These are phyloP conservation scores for Oryza nivara DNA, from an alignment of 176 grass and related monocot species.

Conservation along the genomic window DNA sequence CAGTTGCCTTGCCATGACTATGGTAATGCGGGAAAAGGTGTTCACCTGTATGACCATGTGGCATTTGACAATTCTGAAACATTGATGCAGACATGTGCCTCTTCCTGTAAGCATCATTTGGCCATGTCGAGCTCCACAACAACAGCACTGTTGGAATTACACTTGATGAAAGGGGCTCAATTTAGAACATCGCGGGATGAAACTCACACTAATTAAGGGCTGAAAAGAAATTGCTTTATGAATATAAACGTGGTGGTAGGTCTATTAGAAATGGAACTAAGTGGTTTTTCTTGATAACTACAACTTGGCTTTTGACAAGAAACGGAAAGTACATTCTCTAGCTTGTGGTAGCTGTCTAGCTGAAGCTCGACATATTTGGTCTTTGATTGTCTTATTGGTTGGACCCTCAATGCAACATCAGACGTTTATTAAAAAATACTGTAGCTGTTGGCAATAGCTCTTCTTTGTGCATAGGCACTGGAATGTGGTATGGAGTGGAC, in stretches of 20 bases:
- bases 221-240: too few relatives aligned
- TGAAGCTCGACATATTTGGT: not conserved
- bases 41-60: not conserved
- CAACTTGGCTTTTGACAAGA: not conserved
- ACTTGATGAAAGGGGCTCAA: not conserved
- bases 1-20: not conserved
- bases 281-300: not conserved
- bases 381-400: not conserved
- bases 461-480: not conserved
- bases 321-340: not conserved
- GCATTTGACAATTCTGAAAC: not conserved
- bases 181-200: not conserved
- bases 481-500: not conserved
- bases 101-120: not conserved
- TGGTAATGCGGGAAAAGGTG: not conserved
- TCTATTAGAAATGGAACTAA: not conserved
- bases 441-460: not conserved
- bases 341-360: not conserved
- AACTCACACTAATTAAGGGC: too few relatives aligned
- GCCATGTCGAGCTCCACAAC: not conserved
- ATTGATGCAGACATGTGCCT: not conserved
- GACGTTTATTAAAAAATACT: not conserved
- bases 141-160: conserved; percentile 8
- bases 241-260: not conserved
- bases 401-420: not conserved